A percentile compares a stretch with the other conserved stretches of the same genome.
Evolutionary conservation across 257 asterid species (phyloP).

Genomic region (Plantago major): DNA sequence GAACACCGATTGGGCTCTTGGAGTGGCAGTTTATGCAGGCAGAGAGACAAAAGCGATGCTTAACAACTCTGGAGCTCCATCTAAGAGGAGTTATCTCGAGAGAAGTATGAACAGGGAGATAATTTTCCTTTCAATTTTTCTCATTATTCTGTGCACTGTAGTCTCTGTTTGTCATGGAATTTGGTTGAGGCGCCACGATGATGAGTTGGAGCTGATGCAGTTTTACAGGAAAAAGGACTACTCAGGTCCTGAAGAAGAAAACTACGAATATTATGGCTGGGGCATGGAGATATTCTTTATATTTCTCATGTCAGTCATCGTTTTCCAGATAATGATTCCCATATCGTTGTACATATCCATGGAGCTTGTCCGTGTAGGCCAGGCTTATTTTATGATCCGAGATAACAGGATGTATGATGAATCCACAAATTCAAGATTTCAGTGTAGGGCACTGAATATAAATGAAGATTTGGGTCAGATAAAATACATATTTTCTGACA

Average conservation of each 20-base stretch:
- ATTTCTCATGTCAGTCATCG: constrained; percentile 90
- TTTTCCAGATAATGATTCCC: constrained; percentile 95
- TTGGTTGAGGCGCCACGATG: constrained; percentile 73
- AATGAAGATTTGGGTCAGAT: constrained; percentile 99
- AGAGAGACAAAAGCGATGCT: constrained; percentile 96
- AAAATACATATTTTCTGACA: constrained; percentile 91
- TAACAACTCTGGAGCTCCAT: constrained; percentile 94
- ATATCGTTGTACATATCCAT: constrained; percentile 92
- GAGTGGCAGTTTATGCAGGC: constrained; percentile 88
- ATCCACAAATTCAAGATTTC: constrained; percentile 77
- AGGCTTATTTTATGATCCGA: constrained; percentile 90
- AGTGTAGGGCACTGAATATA: constrained; percentile 93
- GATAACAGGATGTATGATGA: constrained; percentile 66
- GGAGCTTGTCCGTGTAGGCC: constrained; percentile 99
- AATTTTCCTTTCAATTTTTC: constrained; percentile 66
- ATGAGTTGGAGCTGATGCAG: constrained; percentile 69
- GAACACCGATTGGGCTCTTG: constrained; percentile 88
- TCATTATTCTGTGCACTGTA: constrained; percentile 53
- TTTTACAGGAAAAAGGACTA: constrained; percentile 72
- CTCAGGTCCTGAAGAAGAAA: constrained; percentile 35
- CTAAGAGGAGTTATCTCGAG: constrained; percentile 92
- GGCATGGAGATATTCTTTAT: constrained; percentile 86
- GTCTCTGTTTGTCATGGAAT: constrained; percentile 65
- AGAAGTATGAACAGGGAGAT: constrained; percentile 87
- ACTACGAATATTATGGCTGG: constrained; percentile 83